phyloP scores from a whole-genome alignment of 225 moss, liverwort and hornwort genomes.

The Climacium dendroides region DNA sequence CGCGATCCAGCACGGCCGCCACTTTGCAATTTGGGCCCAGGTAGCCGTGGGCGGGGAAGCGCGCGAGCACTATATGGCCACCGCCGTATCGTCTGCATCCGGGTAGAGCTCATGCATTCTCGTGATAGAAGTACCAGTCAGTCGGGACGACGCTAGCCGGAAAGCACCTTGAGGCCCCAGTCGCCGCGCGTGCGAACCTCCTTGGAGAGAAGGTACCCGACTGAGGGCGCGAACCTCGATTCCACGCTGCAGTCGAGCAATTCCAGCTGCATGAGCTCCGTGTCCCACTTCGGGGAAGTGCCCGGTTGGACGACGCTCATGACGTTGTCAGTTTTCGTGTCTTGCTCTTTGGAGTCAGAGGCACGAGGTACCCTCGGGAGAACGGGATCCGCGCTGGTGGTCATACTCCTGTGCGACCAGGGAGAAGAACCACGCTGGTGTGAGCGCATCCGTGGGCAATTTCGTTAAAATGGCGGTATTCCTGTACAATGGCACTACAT shows the following conservation, averaged over 20 bases:
- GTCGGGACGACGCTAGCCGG: background rate
- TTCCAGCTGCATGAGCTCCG: background rate
- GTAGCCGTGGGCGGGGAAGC: background rate
- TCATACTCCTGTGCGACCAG: background rate
- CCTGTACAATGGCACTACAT: no score
- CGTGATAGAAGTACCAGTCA: background rate
- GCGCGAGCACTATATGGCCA: background rate
- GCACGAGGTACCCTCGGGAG: background rate
- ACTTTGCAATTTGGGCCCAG: background rate
- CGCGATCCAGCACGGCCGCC: background rate
- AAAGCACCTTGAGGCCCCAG: background rate
- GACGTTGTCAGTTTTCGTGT: background rate
- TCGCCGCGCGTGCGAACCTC: background rate
- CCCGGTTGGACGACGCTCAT: background rate
- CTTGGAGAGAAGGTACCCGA: background rate
- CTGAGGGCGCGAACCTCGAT: background rate
- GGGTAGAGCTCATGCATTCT: background rate
- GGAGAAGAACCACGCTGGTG: background rate
- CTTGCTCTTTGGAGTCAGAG: background rate
- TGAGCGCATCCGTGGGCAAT: no score
- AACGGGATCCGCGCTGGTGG: background rate
- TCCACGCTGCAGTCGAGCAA: background rate
- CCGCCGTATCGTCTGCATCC: background rate
- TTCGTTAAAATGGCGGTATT: no score
- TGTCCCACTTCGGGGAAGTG: background rate